Evolutionary conservation across 2,329 filamentous ascomycete genomes (phyloP).

Genomic region (Sarocladiaceae sp.): DNA sequence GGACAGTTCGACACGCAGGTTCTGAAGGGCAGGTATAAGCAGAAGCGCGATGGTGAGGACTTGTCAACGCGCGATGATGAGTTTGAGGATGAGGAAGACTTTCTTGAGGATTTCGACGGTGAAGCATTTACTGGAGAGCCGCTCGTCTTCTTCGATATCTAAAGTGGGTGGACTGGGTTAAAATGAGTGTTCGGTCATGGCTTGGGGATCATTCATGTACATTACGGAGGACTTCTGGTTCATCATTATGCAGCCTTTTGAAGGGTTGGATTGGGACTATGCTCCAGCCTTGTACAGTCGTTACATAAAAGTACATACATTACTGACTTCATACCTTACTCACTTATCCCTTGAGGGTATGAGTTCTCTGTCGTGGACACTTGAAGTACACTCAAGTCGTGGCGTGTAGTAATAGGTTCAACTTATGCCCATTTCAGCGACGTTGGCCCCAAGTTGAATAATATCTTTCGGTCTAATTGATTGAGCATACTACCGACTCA

Average conservation of each 20-base stretch:
- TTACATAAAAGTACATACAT: too few relatives aligned
- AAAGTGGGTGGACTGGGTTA: background rate
- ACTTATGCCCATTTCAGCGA: too few relatives aligned
- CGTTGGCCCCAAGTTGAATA: too few relatives aligned
- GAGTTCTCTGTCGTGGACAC: too few relatives aligned
- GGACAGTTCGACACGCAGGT: conserved; percentile 13
- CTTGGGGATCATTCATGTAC: background rate
- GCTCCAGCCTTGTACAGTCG: background rate
- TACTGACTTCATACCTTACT: too few relatives aligned
- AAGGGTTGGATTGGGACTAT: background rate
- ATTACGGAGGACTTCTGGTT: background rate
- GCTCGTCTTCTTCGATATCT: background rate
- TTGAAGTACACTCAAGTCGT: too few relatives aligned
- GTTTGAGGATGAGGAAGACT: background rate
- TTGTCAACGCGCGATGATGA: background rate
- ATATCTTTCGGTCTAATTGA: too few relatives aligned
- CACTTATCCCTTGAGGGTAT: too few relatives aligned
- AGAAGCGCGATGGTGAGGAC: background rate
- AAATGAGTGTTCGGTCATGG: too few relatives aligned
- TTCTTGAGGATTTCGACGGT: background rate
- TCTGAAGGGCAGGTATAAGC: background rate
- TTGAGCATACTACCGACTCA: too few relatives aligned
- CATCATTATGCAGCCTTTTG: background rate
- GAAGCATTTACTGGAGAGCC: conserved; percentile 1
- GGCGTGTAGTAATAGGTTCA: too few relatives aligned